These are phyloP conservation scores for Tanozyma kutaoensis DNA, from an alignment of 805 yeast genomes.

Conservation along the genomic window DNA sequence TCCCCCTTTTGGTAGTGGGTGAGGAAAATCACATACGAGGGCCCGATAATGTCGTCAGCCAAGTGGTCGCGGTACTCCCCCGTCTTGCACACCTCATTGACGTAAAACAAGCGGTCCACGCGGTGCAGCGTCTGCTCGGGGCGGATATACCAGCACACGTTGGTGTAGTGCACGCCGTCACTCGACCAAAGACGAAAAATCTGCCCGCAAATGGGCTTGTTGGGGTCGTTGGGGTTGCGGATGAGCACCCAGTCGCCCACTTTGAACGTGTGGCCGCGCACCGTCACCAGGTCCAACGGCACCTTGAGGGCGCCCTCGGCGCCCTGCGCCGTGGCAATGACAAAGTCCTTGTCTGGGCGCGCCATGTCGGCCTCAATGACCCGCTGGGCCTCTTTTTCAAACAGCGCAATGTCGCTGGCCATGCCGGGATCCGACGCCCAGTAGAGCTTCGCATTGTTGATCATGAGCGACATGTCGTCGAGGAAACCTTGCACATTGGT, in stretches of 20 bases:
- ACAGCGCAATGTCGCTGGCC: slow-evolving; percentile 43
- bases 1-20: slow-evolving; percentile 93
- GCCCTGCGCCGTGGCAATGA: slow-evolving; percentile 25
- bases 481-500: slow-evolving; percentile 62
- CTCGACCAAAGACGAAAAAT: slow-evolving; percentile 92
- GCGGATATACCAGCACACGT: slow-evolving; percentile 95
- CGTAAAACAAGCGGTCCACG: slow-evolving; percentile 77
- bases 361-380: slow-evolving; percentile 56
- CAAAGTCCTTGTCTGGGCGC: slow-evolving; percentile 71
- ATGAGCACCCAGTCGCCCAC: slow-evolving; percentile 95
- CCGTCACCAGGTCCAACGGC: slow-evolving; percentile 68
- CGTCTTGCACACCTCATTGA: slow-evolving; percentile 90
- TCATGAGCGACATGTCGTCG: slow-evolving; percentile 62
- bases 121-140: slow-evolving; percentile 97
- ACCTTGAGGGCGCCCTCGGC: slow-evolving; percentile 47
- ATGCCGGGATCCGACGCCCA: slow-evolving; percentile 38
- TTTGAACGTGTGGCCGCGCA: slow-evolving; percentile 57
- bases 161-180: slow-evolving; percentile 71
- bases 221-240: slow-evolving; percentile 75
- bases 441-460: slow-evolving; percentile 59
- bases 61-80: slow-evolving; percentile 94
- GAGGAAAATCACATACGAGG: slow-evolving; percentile 89
- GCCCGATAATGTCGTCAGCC: slow-evolving; percentile 79
- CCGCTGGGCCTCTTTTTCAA: slow-evolving; percentile 49
- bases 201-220: slow-evolving; percentile 88